Percentiles rank a stretch among this genome's conserved stretches.
phyloP scores from a whole-genome alignment of 2,329 filamentous ascomycete genomes.

The Elsinoe fawcettii region DNA sequence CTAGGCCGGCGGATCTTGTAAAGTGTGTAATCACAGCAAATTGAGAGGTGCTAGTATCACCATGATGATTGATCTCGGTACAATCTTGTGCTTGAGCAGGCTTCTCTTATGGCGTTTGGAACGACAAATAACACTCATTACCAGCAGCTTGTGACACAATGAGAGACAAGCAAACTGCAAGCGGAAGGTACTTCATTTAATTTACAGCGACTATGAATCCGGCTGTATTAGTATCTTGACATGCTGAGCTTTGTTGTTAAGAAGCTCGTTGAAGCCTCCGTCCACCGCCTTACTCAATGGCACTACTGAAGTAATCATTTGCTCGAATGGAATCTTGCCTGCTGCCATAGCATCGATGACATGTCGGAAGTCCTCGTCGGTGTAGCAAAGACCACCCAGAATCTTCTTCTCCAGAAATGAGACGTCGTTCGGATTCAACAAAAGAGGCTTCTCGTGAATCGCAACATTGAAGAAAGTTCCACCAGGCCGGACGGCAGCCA shows the following conservation, averaged over 20 bases:
- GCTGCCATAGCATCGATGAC: constrained; percentile 18
- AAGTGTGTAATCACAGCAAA: constrained; percentile 12
- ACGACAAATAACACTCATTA: too few relatives aligned
- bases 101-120: too few relatives aligned
- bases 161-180: too few relatives aligned
- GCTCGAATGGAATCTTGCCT: constrained; percentile 16
- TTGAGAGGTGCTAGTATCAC: too few relatives aligned
- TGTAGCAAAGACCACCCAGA: constrained; percentile 19
- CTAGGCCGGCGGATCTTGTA: constrained; percentile 9
- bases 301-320: constrained; percentile 20
- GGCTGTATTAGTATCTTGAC: constrained; percentile 20
- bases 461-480: constrained; percentile 21
- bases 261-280: constrained; percentile 18
- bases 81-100: too few relatives aligned
- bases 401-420: constrained; percentile 18
- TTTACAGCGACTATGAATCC: not conserved
- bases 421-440: constrained; percentile 19
- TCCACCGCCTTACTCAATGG: constrained; percentile 18
- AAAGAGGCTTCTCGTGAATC: constrained; percentile 19
- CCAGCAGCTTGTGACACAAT: too few relatives aligned
- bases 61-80: too few relatives aligned
- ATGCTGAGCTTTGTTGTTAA: constrained; percentile 19
- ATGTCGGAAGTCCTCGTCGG: constrained; percentile 19
- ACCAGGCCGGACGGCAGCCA: constrained; percentile 17
- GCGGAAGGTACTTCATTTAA: too few relatives aligned